Evolutionary conservation across 2,329 filamentous ascomycete genomes (phyloP), one percentile per base, ranked within the genome.

Genomic region (Nothophaeocryptopus gaeumannii): DNA sequence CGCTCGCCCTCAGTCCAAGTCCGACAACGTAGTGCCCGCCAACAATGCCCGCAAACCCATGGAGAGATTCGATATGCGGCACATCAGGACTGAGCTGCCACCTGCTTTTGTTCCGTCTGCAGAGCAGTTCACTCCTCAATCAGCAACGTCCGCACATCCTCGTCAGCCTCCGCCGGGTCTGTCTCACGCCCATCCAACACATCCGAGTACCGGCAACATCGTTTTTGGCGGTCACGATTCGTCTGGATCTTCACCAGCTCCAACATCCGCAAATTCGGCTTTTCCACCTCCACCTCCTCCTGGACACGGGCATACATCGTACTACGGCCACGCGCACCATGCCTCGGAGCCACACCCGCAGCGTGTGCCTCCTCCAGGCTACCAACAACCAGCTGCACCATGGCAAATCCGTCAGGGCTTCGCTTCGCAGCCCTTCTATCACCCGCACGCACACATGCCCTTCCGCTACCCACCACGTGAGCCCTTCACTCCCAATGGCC

Each of bases 181-280:
- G 8, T 39, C 58, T 14, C 48, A 58, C 16, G 47, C 46, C 13
- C 58, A 62, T 41, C 41, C 53, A 5, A 49, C 54, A 26, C 60
- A 64, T 39, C 60, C 60, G 8, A 64, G 63, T 55, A 48, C 52
- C 11, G 52, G 53, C 45, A 59, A 54, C 43, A 67, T 73, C 36
- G 64, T 71, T 15, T 75, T 74, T 55, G 68, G 69, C 35, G 67
- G 67, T 16, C 61, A 64, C 13, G 62, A 70, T 16, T 72, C 70
- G 14, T 63, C 66, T 5, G 63, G 60, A 11, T 62, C 67, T 14
- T 72, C 72, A 2, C 70, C 69, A 5, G 69, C 68, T 5, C 63
- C 62, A 14, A 58, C 62, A 15, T 43, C 59, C 10, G 61, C 60
- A 11, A 55, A 55, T 30, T 63, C 62, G 26, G 53, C 37, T 3